Percentiles rank a stretch among this genome's conserved stretches.
Evolutionary conservation across 805 yeast genomes (phyloP).

Genomic region (Candida argentea): DNA sequence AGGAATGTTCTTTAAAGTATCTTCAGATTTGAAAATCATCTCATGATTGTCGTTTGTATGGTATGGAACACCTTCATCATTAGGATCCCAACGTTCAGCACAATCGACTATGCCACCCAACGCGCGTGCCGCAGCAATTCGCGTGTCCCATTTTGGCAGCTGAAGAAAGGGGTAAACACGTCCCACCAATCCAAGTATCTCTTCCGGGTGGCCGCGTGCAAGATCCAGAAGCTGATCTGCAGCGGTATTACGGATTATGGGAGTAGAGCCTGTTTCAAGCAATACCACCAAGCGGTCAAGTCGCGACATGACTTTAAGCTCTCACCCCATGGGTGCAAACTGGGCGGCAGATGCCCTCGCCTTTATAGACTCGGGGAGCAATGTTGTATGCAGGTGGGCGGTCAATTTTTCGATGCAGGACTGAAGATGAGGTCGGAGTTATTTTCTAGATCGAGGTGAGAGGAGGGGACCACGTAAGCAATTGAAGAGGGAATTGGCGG

Average conservation of each 20-base stretch:
- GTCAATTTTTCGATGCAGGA: no score
- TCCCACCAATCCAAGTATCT: slow-evolving; percentile 68
- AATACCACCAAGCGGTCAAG: slow-evolving; percentile 48
- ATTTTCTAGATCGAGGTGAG: no score
- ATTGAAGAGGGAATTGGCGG: no score
- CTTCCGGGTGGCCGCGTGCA: slow-evolving; percentile 93
- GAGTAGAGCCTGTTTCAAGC: slow-evolving; percentile 91
- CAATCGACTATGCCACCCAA: slow-evolving; percentile 85
- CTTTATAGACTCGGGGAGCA: no score
- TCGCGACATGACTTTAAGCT: slow-evolving; percentile 42
- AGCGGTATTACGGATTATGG: slow-evolving; percentile 88
- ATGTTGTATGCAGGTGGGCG: no score
- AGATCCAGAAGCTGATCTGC: slow-evolving; percentile 94
- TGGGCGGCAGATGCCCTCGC: no score
- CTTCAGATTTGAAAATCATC: slow-evolving; percentile 4
- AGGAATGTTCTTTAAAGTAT: no score
- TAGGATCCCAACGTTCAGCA: slow-evolving; percentile 80
- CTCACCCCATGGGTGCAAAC: no score
- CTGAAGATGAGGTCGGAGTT: no score
- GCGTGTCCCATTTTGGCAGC: slow-evolving; percentile 88
- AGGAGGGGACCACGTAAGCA: no score
- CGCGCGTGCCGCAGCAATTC: slow-evolving; percentile 90
- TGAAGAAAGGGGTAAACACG: slow-evolving; percentile 85
- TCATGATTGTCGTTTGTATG: no score
- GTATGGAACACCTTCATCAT: no score